Evolutionary conservation across 2,329 filamentous ascomycete species (phyloP).

Genomic region (Alternaria tenuissima): DNA sequence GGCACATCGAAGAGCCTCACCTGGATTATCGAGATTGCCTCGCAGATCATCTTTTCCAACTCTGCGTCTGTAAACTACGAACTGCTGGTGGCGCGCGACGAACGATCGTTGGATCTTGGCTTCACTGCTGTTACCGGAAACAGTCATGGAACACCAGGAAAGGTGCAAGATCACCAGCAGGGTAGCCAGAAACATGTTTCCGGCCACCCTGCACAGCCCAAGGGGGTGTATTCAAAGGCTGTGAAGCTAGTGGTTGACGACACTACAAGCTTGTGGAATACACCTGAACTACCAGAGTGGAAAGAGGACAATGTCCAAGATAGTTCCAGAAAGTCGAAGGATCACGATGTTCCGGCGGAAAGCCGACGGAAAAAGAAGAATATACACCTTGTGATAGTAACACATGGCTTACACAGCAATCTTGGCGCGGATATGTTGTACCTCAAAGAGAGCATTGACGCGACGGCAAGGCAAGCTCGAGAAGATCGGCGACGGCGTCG

Average conservation of each 20-base stretch:
- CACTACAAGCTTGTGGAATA: constrained; percentile 90
- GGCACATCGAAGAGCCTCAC: constrained; percentile 66
- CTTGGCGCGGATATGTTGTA: constrained; percentile 96
- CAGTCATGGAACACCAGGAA: constrained; percentile 63
- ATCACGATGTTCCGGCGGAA: constrained; percentile 28
- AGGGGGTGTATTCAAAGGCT: constrained; percentile 85
- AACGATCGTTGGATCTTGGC: constrained; percentile 78
- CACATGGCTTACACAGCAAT: constrained; percentile 95
- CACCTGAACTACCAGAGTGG: constrained; percentile 79
- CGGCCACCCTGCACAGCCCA: constrained; percentile 68
- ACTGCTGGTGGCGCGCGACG: constrained; percentile 82
- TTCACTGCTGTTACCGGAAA: constrained; percentile 64
- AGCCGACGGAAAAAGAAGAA: constrained; percentile 70
- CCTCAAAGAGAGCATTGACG: constrained; percentile 96
- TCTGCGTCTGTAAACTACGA: constrained; percentile 90
- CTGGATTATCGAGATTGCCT: constrained; percentile 91
- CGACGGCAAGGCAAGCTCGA: constrained; percentile 76
- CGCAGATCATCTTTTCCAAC: constrained; percentile 92
- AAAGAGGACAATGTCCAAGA: constrained; percentile 44
- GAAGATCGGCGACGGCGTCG: constrained; percentile 70
- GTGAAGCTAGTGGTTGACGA: constrained; percentile 83
- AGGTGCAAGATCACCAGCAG: constrained; percentile 78
- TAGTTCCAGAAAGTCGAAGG: constrained; percentile 32
- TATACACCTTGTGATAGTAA: constrained; percentile 89
- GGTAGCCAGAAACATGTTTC: constrained; percentile 62